phyloP scores from a whole-genome alignment of 176 grass and related monocot species.

The Eleusine indica region DNA sequence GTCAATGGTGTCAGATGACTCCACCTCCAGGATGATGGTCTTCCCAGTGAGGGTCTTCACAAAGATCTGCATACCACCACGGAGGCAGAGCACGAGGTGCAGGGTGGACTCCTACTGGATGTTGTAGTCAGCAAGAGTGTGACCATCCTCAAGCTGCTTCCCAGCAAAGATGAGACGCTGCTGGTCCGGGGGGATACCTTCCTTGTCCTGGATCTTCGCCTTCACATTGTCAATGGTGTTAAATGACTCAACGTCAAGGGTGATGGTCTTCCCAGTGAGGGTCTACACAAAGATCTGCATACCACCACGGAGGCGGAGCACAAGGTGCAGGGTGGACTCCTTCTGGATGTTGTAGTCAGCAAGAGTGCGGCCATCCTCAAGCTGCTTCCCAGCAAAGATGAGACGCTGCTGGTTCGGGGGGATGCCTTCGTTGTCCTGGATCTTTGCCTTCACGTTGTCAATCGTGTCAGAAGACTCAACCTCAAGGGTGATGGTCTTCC shows the following conservation, averaged over 20 bases:
- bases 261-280: conserved; percentile 49
- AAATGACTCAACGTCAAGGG: conserved; percentile 40
- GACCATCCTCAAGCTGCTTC: conserved; percentile 72
- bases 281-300: conserved; percentile 75
- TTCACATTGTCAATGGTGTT: conserved; percentile 68
- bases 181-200: conserved; percentile 67
- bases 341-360: conserved; percentile 84
- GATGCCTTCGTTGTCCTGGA: conserved; percentile 90
- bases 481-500: conserved; percentile 85
- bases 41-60: conserved; percentile 49
- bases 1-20: conserved; percentile 50
- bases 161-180: conserved; percentile 58
- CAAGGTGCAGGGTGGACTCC: conserved; percentile 74
- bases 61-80: conserved; percentile 67
- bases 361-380: conserved; percentile 60
- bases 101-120: conserved; percentile 78
- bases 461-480: conserved; percentile 69
- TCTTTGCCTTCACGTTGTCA: conserved; percentile 77
- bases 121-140: conserved; percentile 56
- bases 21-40: conserved; percentile 60
- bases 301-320: conserved; percentile 33
- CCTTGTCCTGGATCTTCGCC: conserved; percentile 76
- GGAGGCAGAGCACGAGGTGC: conserved; percentile 49
- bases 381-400: conserved; percentile 74
- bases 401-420: conserved; percentile 76